These are phyloP conservation scores for Sugiyamaella lignohabitans DNA, from an alignment of 805 yeast species.

Conservation along the genomic window DNA sequence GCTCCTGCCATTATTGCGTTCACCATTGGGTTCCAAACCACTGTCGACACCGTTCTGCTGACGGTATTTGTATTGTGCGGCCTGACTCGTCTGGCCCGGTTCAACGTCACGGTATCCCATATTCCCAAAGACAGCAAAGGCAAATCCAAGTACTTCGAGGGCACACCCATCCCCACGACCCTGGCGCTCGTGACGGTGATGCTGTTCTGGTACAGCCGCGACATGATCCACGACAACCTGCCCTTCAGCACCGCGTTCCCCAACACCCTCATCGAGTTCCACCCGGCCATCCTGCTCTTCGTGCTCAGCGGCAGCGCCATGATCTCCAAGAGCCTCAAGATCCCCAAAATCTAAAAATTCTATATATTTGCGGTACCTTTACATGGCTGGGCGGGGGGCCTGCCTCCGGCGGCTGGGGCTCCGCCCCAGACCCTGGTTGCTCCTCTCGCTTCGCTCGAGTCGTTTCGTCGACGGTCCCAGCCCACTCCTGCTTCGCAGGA, in stretches of 20 bases:
- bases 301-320: conserved; percentile 80
- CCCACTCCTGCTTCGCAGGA: too few species aligned
- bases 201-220: conserved; percentile 58
- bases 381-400: background rate
- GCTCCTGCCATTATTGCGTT: conserved; percentile 93
- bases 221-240: conserved; percentile 38
- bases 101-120: conserved; percentile 87
- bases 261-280: conserved; percentile 63
- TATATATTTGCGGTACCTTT: background rate
- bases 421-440: background rate
- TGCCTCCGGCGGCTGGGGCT: conserved; percentile 1
- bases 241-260: conserved; percentile 60
- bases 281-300: conserved; percentile 59
- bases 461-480: too few species aligned
- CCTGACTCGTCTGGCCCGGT: conserved; percentile 86
- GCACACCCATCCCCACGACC: conserved; percentile 91
- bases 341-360: conserved; percentile 66
- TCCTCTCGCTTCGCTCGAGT: too few species aligned
- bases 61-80: conserved; percentile 90
- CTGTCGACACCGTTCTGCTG: conserved; percentile 68
- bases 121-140: conserved; percentile 87
- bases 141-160: conserved; percentile 88
- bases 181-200: conserved; percentile 64
- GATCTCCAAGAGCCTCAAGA: conserved; percentile 83
- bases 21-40: conserved; percentile 80